Percentiles rank a stretch among this genome's conserved stretches.
Conservation (phyloP, 345 rosid genomes). For the Aurinia saxatilis region DNA sequence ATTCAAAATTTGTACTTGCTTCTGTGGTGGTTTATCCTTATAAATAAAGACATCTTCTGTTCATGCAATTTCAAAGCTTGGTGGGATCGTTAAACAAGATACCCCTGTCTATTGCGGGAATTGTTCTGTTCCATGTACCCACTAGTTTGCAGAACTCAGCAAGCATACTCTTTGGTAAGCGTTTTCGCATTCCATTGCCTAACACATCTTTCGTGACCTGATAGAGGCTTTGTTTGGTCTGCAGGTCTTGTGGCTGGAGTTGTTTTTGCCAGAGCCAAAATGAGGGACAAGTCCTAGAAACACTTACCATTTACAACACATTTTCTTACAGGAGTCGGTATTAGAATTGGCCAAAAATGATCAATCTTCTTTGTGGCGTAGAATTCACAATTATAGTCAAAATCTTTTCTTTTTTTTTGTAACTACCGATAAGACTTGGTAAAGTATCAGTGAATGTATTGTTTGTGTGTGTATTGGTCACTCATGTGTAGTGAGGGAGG, state of each 20-base stretch:
- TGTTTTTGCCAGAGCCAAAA: constrained; percentile 84
- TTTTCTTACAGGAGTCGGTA: not conserved
- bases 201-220: not conserved
- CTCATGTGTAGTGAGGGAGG: too few relatives aligned
- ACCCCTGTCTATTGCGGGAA: constrained; percentile 83
- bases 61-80: constrained; percentile 48
- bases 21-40: too few relatives aligned
- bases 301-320: not conserved
- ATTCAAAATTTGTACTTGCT: too few relatives aligned
- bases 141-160: constrained; percentile 91
- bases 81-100: constrained; percentile 97
- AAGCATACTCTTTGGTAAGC: constrained; percentile 87
- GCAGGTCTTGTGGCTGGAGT: constrained; percentile 91
- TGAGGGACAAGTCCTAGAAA: constrained; percentile 53
- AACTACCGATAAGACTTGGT: not conserved
- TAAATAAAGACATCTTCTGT: not conserved
- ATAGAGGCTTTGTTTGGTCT: not conserved
- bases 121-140: constrained; percentile 78
- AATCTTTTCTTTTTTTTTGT: not conserved
- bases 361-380: not conserved
- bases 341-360: not conserved
- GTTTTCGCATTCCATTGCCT: not conserved
- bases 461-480: not conserved
- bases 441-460: not conserved
- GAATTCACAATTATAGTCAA: constrained; percentile 1